Base-by-base conservation (phyloP, 2,329 filamentous ascomycete genomes). In the Aspergillus neotritici region DNA sequence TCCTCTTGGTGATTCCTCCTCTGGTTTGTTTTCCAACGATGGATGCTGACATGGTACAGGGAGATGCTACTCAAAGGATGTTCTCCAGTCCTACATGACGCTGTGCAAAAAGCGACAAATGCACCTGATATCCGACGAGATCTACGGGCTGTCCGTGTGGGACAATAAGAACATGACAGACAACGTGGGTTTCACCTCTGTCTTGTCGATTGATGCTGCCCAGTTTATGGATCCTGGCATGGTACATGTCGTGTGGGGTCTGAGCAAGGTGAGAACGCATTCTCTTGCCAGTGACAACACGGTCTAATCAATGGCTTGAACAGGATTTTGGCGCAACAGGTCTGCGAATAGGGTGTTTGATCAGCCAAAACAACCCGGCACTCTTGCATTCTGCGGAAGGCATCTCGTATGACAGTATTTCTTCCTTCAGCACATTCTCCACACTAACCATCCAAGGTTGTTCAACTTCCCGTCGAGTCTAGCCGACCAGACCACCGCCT, bases 1-100 rank as follows among this genome's bases (percentile, higher is more conserved):
- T 47, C 73, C 73, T 0, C 60, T 76, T 3, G 73, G 73, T 41
- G n/a, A n/a, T n/a, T n/a, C n/a, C n/a, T n/a, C n/a, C n/a, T n/a
- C n/a, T n/a, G n/a, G n/a, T n/a, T n/a, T n/a, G n/a, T n/a, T n/a
- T n/a, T n/a, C n/a, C n/a, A n/a, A n/a, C n/a, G n/a, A n/a, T n/a
- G n/a, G n/a, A n/a, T n/a, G n/a, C n/a, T n/a, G n/a, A n/a, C n/a
- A n/a, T n/a, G n/a, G n/a, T n/a, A n/a, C n/a, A n/a, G n/a, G n/a
- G n/a, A n/a, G n/a, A n/a, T n/a, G n/a, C n/a, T n/a, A n/a, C n/a
- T n/a, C n/a, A n/a, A n/a, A n/a, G n/a, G n/a, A n/a, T n/a, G n/a
- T n/a, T n/a, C n/a, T n/a, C n/a, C n/a, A n/a, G n/a, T n/a, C n/a
- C n/a, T n/a, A n/a, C n/a, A 46, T 51, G 46, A 41, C 16, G 10